phyloP scores from a whole-genome alignment of 345 rosid genomes.

The rapeseed (Brassica napus) region DNA sequence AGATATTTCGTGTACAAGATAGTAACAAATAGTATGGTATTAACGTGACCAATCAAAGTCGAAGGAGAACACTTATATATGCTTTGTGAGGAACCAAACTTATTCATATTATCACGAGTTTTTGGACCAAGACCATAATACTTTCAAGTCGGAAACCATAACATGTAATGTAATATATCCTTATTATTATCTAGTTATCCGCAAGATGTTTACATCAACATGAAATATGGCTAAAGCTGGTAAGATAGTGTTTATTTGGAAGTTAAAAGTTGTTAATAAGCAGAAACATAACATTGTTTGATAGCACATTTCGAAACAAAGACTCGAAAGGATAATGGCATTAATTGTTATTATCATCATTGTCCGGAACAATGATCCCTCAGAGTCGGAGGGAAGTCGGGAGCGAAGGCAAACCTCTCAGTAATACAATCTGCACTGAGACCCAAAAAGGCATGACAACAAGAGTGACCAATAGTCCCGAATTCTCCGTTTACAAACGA shows the following conservation, averaged over 20 bases:
- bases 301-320: neutral
- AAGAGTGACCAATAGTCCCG: slow-evolving; percentile 17
- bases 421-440: slow-evolving; percentile 19
- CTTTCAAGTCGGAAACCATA: neutral
- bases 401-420: slow-evolving; percentile 18
- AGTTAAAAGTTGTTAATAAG: neutral
- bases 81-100: neutral
- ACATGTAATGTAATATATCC: neutral
- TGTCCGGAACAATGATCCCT: slow-evolving; percentile 19
- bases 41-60: too few species aligned
- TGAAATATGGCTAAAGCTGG: neutral
- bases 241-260: too few species aligned
- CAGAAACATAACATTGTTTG: slow-evolving; percentile 3
- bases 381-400: slow-evolving; percentile 2
- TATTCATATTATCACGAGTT: neutral
- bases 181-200: neutral
- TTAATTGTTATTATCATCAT: neutral
- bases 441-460: slow-evolving; percentile 25
- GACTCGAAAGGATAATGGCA: neutral
- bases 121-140: neutral
- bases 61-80: neutral
- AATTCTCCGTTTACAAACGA: slow-evolving; percentile 19
- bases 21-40: too few species aligned
- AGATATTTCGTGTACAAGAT: too few species aligned
- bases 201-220: neutral